These are phyloP conservation scores for Tylopilus subfusipes DNA, from an alignment of 768 basidiomycete genomes.

Conservation along the genomic window DNA sequence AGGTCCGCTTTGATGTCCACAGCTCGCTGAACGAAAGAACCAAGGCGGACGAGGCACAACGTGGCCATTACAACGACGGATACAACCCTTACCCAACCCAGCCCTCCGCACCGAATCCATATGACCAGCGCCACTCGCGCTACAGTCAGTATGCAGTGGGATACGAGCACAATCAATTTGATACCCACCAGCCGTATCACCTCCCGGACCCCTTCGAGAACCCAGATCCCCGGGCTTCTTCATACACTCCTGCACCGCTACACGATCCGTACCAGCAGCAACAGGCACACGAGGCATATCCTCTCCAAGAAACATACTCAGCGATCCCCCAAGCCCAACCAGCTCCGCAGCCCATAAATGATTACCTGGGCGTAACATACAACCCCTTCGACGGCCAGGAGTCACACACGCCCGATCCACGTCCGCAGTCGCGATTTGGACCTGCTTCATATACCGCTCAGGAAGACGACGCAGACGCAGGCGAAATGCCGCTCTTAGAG, in stretches of 20 bases:
- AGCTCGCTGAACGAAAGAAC: constrained; percentile 2
- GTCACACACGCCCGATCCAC: constrained; percentile 23
- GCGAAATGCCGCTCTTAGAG: constrained; percentile 64
- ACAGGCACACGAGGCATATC: constrained; percentile 13
- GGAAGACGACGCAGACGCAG: constrained; percentile 47
- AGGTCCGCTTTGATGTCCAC: not conserved
- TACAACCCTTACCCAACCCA: constrained; percentile 48
- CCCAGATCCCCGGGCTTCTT: constrained; percentile 15
- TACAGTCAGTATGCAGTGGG: constrained; percentile 27
- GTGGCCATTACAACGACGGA: constrained; percentile 63
- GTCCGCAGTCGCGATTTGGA: constrained; percentile 22
- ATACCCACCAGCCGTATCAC: constrained; percentile 33
- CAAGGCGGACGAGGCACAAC: constrained; percentile 64
- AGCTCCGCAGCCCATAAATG: constrained; percentile 16
- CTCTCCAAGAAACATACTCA: constrained; percentile 24
- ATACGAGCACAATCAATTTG: constrained; percentile 35
- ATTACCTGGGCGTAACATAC: constrained; percentile 17
- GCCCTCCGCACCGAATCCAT: constrained; percentile 34
- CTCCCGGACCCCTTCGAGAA: constrained; percentile 39
- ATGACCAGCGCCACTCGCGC: constrained; percentile 38
- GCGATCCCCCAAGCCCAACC: constrained; percentile 15
- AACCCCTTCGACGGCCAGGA: constrained; percentile 21
- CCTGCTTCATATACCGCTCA: constrained; percentile 38
- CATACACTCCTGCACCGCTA: constrained; percentile 13
- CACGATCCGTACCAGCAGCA: constrained; percentile 21